phyloP scores from a whole-genome alignment of 2,329 filamentous ascomycete genomes.

The Sordariomycetes sp. region DNA sequence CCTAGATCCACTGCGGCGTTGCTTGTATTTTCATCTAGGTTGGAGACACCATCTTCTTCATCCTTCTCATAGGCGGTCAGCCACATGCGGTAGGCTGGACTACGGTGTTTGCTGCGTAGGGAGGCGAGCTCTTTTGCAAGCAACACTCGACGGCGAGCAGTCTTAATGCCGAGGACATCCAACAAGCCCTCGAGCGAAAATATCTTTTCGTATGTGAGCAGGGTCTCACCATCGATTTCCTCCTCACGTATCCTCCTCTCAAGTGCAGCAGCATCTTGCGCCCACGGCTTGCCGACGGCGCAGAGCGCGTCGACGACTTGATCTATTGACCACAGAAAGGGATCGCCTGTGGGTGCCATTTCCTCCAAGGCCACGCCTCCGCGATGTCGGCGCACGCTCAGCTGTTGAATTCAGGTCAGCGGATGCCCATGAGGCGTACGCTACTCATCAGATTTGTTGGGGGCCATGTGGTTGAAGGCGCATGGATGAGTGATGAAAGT shows the following conservation, averaged over 20 bases:
- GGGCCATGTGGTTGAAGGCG: too few relatives aligned
- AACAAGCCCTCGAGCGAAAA: conserved; percentile 39
- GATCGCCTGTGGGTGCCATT: too few relatives aligned
- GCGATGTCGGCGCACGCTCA: too few relatives aligned
- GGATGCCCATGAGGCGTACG: too few relatives aligned
- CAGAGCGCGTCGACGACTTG: conserved; percentile 60
- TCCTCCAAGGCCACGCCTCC: too few relatives aligned
- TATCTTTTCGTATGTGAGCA: conserved; percentile 49
- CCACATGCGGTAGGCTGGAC: conserved; percentile 31
- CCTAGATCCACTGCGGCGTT: too few relatives aligned
- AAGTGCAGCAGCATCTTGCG: conserved; percentile 37
- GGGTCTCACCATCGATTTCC: conserved; percentile 54
- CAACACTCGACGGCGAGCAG: conserved; percentile 47
- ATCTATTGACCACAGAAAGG: conserved; percentile 64
- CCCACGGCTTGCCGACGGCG: conserved; percentile 39
- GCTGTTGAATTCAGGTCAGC: too few relatives aligned
- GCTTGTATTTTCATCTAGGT: too few relatives aligned
- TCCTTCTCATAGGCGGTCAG: not conserved
- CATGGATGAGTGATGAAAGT: too few relatives aligned
- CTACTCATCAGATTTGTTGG: too few relatives aligned
- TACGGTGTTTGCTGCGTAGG: too few relatives aligned
- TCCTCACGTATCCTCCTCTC: conserved; percentile 48
- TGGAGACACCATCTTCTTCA: too few relatives aligned
- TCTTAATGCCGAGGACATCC: conserved; percentile 44
- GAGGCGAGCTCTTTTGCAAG: conserved; percentile 48